Base-by-base conservation (phyloP, 2,329 filamentous ascomycete genomes). In the Cercospora berteroae region DNA sequence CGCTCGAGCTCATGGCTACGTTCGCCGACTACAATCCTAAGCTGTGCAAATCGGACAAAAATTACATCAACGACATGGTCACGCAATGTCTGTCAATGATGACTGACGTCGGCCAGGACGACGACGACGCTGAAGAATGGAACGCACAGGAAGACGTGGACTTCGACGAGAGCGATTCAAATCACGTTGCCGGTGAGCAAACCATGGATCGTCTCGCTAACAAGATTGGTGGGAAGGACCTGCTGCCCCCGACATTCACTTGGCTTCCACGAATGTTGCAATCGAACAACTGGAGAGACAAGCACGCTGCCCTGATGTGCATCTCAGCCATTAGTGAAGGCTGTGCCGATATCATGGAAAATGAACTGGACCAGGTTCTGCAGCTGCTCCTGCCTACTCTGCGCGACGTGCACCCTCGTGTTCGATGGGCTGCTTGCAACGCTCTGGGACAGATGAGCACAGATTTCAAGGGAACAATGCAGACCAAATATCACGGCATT, bases 391-490 rank as follows among this genome's bases (percentile, higher is more conserved):
- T 97, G 60, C 95, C 95, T 16, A 91, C 94, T 39, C 85, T 99
- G 39, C 89, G 90, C 74, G 94, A 99, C 77, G 87, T 91, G 44
- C 95, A 99, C 77, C 92, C 95, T 48, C 92, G 95, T 77, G 95
- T 99, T 64, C 90, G 94, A 75, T 99, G 96, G 89, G 95, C 95
- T 62, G 95, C 94, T 36, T 99, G 95, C 83, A 98, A 99, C 77
- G 95, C 95, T 50, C 86, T 99, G n/a, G 95, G 95, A 29, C 95
- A 99, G 80, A 99, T 99, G 95, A 98, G 94, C 82, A 99, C 95
- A 33, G 95, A 99, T 77, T 99, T 99, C 79, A 94, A 96, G 12
- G 94, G 94, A 12, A 96, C 91, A 10, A 98, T 99, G 94, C 95
- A 99, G 80, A 91, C 92, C 73, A 95, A 97, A 75, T 96, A 96